phyloP scores from a whole-genome alignment of 2,329 filamentous ascomycete genomes.

The Aspergillus cejpii region DNA sequence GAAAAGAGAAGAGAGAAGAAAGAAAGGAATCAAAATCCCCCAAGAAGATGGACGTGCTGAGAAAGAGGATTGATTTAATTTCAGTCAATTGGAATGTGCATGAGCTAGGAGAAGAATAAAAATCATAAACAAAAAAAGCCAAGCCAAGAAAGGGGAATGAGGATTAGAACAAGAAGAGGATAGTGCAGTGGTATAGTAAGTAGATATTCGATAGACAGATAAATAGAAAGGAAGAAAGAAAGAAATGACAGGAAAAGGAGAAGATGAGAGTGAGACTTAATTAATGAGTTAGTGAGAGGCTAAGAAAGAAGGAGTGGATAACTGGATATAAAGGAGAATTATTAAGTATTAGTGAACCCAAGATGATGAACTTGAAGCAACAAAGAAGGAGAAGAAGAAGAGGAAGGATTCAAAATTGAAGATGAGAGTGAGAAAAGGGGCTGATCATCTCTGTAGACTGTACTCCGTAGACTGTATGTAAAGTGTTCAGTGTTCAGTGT shows the following conservation, averaged over 20 bases:
- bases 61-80: no score
- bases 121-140: constrained; percentile 5
- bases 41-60: constrained; percentile 29
- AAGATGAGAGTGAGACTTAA: not conserved
- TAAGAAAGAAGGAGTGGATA: constrained; percentile 6
- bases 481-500: not conserved
- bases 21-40: constrained; percentile 20
- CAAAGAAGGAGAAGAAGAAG: constrained; percentile 3
- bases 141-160: constrained; percentile 12
- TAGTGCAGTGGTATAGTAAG: not conserved
- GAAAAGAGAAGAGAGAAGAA: constrained; percentile 16
- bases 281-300: not conserved
- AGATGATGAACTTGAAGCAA: no score
- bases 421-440: not conserved
- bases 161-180: constrained; percentile 5
- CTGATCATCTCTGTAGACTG: no score
- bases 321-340: not conserved
- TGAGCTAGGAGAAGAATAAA: constrained; percentile 9
- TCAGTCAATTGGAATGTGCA: constrained; percentile 32
- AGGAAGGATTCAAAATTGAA: no score
- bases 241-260: not conserved
- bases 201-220: not conserved
- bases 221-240: not conserved
- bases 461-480: no score
- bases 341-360: not conserved